These are phyloP conservation scores for Fusarium veterinarium DNA, from an alignment of 2,329 filamentous ascomycete species.

Conservation along the genomic window DNA sequence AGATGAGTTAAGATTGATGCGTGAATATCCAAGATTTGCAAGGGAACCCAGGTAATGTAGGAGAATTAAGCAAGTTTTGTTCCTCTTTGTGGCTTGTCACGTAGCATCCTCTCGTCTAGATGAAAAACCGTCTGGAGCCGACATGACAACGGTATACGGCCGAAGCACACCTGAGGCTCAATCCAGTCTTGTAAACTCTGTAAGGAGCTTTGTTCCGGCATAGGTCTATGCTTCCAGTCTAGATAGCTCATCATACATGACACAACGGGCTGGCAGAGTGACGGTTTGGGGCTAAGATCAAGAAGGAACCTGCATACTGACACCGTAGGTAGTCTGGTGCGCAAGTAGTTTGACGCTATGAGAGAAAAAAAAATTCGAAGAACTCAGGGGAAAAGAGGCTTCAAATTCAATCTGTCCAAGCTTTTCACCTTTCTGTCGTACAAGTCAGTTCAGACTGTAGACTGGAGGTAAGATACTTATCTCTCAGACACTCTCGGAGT, in stretches of 20 bases:
- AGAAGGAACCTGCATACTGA: conserved; percentile 39
- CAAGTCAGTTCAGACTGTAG: conserved; percentile 5
- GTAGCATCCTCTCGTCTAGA: conserved; percentile 7
- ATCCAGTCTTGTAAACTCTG: conserved; percentile 23
- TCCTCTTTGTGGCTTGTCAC: conserved; percentile 12
- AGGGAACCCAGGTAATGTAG: conserved; percentile 10
- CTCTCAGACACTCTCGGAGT: conserved; percentile 29
- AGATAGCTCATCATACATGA: conserved; percentile 33
- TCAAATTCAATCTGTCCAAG: conserved; percentile 10
- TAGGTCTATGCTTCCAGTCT: conserved; percentile 30
- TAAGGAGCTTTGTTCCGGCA: conserved; percentile 23
- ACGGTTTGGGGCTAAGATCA: conserved; percentile 40
- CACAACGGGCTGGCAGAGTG: conserved; percentile 22
- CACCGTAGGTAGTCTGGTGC: conserved; percentile 26
- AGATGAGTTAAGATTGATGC: conserved; percentile 32
- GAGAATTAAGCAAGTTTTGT: conserved; percentile 29
- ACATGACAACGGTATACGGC: conserved; percentile 10
- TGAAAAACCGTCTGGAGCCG: background rate
- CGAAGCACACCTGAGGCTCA: conserved; percentile 28
- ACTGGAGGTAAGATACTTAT: conserved; percentile 2
- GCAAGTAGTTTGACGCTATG: conserved; percentile 33
- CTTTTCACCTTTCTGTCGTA: conserved; percentile 12
- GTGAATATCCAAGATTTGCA: conserved; percentile 28
- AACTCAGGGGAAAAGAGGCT: conserved; percentile 27
- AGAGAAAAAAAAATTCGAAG: conserved; percentile 32